phyloP scores from a whole-genome alignment of 805 yeast species.

The Metschnikowia lochheadii region DNA sequence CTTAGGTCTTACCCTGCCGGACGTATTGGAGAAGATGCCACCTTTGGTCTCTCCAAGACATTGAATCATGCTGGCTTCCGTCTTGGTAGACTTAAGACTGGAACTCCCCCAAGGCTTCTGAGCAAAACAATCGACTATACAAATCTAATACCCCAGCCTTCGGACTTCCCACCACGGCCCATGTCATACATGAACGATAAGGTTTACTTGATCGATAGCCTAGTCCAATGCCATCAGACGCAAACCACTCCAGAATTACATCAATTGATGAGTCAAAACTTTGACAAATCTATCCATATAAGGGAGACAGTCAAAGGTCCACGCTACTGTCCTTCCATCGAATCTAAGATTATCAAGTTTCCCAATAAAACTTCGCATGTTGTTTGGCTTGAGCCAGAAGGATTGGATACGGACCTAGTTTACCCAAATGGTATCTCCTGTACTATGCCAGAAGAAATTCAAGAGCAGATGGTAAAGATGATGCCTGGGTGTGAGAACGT shows the following conservation, averaged over 20 bases:
- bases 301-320: conserved; percentile 95
- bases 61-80: conserved; percentile 72
- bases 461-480: conserved; percentile 63
- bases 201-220: conserved; percentile 55
- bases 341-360: conserved; percentile 79
- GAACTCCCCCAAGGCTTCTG: conserved; percentile 91
- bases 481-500: conserved; percentile 89
- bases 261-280: conserved; percentile 59
- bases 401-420: conserved; percentile 76
- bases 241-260: conserved; percentile 74
- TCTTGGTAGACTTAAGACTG: conserved; percentile 89
- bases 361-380: conserved; percentile 71
- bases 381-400: conserved; percentile 97
- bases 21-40: conserved; percentile 86
- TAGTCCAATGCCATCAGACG: conserved; percentile 72
- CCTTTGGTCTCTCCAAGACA: conserved; percentile 83
- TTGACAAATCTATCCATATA: conserved; percentile 84
- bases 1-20: conserved; percentile 80
- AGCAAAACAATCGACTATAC: conserved; percentile 65
- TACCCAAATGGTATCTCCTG: conserved; percentile 96
- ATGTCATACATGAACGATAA: conserved; percentile 79
- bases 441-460: conserved; percentile 95
- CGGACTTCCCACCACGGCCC: conserved; percentile 83
- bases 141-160: conserved; percentile 62
- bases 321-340: conserved; percentile 95